Evolutionary conservation across 306 rosid species (phyloP).

Genomic region (Oxytropis ochrocephala): DNA sequence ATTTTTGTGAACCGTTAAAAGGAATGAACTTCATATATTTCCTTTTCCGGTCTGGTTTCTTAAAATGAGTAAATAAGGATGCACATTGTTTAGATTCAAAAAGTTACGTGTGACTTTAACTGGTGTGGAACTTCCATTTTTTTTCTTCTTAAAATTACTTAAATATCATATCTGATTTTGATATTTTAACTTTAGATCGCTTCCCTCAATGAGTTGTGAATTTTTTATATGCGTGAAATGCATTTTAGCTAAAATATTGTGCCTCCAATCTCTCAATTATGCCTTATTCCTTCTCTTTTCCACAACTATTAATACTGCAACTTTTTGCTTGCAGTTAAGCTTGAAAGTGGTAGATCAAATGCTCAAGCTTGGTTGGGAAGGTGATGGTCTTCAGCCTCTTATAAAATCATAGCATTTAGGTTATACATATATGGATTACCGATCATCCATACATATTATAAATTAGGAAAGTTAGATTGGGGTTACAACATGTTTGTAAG

Average conservation of each 20-base stretch:
- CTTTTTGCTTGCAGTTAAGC: slow-evolving; percentile 73
- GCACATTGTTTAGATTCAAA: background rate
- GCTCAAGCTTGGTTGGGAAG: slow-evolving; percentile 99
- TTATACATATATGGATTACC: slow-evolving; percentile 31
- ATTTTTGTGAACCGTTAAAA: slow-evolving; percentile 1
- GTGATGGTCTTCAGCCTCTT: slow-evolving; percentile 85
- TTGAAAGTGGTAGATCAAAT: slow-evolving; percentile 97
- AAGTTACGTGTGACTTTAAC: background rate
- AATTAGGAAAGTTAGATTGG: slow-evolving; percentile 34
- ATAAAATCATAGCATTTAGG: slow-evolving; percentile 65
- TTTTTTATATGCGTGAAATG: background rate
- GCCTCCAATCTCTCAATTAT: background rate
- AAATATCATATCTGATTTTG: background rate
- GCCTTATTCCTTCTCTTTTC: slow-evolving; percentile 14
- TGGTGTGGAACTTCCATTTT: background rate
- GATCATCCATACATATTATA: slow-evolving; percentile 22
- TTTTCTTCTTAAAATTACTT: background rate
- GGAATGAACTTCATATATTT: background rate
- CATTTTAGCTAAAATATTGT: slow-evolving; percentile 12
- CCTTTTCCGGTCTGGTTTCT: slow-evolving; percentile 8
- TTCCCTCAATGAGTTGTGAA: background rate
- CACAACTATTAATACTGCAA: slow-evolving; percentile 15
- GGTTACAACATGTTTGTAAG: slow-evolving; percentile 29
- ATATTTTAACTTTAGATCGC: background rate
- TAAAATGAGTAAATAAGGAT: background rate